Base-by-base conservation (phyloP, 805 yeast species). In the Cyberlindnera petersonii region DNA sequence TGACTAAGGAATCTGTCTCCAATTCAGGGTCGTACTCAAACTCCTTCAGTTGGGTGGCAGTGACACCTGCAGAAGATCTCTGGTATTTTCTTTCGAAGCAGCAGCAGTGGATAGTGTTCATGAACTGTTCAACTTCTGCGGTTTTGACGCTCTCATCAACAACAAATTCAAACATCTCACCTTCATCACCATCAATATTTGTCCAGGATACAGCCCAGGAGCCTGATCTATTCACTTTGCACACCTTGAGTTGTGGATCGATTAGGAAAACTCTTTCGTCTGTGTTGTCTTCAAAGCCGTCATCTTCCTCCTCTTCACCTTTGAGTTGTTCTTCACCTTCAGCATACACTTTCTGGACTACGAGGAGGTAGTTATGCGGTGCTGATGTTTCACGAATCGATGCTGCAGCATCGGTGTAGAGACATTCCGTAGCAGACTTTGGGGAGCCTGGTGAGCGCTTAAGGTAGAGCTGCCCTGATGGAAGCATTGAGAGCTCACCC, bases 181-280 rank as follows among this genome's bases (percentile, higher is more conserved):
- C 96, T 5, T 71, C 69, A 52, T 89, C 96, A n/a, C 96, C 96
- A 31, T 78, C 79, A 26, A 77, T 56, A 58, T 93, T 96, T 11
- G 65, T 69, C 98, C 98, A 91, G 0, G 82, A 68, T 20, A 91
- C 72, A 2, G 80, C 77, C 27, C 69, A 63, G 4, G 72, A 64
- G 1, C 81, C 84, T 26, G 76, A 74, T 28, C 66, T 60, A 37
- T 73, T 72, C 40, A 73, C 67, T 41, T 74, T 69, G 42, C 76
- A 69, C 35, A 89, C 66, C 27, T 71, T 64, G 40, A 91, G 64
- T 4, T 73, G 73, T 43, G 75, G 77, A 47, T 76, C 77, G 22
- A 93, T 72, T 23, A 79, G 63, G 52, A 84, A 89, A 13, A 74
- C 65, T 74, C 89, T 77, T 53, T 87, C 89, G 53, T 84, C 93